phyloP scores from a whole-genome alignment of 2,329 filamentous ascomycete genomes.

The Arthrobotrys iridis region DNA sequence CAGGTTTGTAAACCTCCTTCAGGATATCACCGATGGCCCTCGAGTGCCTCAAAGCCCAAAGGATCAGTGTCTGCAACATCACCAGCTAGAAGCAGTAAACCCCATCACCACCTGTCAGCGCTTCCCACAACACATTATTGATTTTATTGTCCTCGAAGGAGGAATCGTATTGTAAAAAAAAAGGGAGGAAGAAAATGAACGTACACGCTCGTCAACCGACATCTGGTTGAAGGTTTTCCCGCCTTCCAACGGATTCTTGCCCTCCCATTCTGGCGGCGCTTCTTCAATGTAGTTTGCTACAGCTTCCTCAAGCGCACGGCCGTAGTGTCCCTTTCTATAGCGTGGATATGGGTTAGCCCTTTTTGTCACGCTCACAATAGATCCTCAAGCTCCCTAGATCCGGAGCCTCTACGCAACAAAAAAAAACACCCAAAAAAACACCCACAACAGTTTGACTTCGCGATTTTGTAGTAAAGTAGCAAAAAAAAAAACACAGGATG shows the following conservation, averaged over 20 bases:
- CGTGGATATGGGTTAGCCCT: slow-evolving; percentile 32
- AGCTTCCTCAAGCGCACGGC: slow-evolving; percentile 91
- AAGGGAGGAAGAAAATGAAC: slow-evolving; percentile 56
- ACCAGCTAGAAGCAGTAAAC: slow-evolving; percentile 70
- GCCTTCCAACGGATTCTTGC: slow-evolving; percentile 82
- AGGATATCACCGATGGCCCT: slow-evolving; percentile 83
- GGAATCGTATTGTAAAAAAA: background rate
- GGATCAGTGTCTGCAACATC: slow-evolving; percentile 80
- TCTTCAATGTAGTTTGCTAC: slow-evolving; percentile 83
- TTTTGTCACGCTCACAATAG: background rate
- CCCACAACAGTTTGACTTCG: background rate
- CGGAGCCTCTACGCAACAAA: slow-evolving; percentile 28
- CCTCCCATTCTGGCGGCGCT: slow-evolving; percentile 86
- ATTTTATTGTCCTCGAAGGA: no score
- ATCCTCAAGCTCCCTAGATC: no score
- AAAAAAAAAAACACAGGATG: slow-evolving; percentile 20
- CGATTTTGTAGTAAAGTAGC: slow-evolving; percentile 2
- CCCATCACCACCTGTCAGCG: background rate
- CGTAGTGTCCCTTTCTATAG: slow-evolving; percentile 85
- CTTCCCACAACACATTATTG: slow-evolving; percentile 30
- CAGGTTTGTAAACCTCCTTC: slow-evolving; percentile 87
- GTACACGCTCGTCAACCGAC: slow-evolving; percentile 82
- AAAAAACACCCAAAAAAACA: background rate
- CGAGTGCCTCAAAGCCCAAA: slow-evolving; percentile 91
- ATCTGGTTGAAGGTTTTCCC: slow-evolving; percentile 83